phyloP scores from a whole-genome alignment of 495 filamentous ascomycete species.

The Podospora australis region DNA sequence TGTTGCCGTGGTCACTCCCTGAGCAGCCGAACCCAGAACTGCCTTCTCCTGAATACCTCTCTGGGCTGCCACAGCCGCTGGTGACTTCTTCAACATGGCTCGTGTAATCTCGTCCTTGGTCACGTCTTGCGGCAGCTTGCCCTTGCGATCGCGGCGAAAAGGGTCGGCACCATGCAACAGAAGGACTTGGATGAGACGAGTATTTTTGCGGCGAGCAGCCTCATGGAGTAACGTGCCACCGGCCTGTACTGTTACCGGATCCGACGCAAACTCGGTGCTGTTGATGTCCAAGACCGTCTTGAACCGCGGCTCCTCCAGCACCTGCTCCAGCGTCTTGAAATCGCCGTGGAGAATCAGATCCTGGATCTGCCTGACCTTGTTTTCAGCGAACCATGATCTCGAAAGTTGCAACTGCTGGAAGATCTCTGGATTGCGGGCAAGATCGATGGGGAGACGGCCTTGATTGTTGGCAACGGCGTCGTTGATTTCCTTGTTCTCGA shows the following conservation, averaged over 20 bases:
- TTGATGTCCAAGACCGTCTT: slow-evolving; percentile 86
- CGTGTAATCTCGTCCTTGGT: slow-evolving; percentile 90
- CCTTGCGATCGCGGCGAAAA: slow-evolving; percentile 88
- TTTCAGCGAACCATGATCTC: slow-evolving; percentile 82
- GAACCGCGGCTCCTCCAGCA: slow-evolving; percentile 78
- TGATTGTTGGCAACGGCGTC: slow-evolving; percentile 87
- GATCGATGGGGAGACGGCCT: slow-evolving; percentile 78
- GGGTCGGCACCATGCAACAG: slow-evolving; percentile 96
- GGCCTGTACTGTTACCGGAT: slow-evolving; percentile 62
- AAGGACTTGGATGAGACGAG: slow-evolving; percentile 76
- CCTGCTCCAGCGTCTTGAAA: slow-evolving; percentile 68
- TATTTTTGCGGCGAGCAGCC: slow-evolving; percentile 80
- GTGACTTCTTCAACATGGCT: slow-evolving; percentile 85
- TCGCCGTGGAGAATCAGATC: slow-evolving; percentile 61
- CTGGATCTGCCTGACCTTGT: slow-evolving; percentile 75
- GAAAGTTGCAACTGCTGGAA: slow-evolving; percentile 93
- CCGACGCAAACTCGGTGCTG: slow-evolving; percentile 76
- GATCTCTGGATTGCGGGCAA: slow-evolving; percentile 85
- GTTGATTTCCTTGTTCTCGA: slow-evolving; percentile 75
- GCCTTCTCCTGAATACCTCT: slow-evolving; percentile 94
- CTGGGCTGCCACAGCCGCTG: slow-evolving; percentile 89
- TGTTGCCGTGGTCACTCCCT: slow-evolving; percentile 47
- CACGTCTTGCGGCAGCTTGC: slow-evolving; percentile 91
- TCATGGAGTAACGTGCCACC: slow-evolving; percentile 92
- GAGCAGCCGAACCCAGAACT: slow-evolving; percentile 68